Base-by-base conservation (phyloP, 2,329 filamentous ascomycete genomes). In the Thielaviopsis punctulata region DNA sequence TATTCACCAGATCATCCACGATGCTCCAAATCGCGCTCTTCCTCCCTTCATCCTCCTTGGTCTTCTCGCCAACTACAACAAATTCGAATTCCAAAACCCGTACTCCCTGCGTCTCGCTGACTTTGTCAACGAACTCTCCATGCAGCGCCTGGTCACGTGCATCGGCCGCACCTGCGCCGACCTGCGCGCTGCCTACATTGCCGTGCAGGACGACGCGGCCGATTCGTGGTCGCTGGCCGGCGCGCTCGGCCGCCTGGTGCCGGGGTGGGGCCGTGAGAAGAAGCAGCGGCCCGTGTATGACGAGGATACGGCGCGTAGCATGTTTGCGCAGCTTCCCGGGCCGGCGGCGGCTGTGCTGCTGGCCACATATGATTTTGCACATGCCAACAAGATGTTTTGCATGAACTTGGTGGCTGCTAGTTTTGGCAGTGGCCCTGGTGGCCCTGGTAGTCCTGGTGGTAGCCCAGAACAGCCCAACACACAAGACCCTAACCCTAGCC, bases 51-150 rank as follows among this genome's bases (percentile, higher is more conserved):
- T 83, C 13, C 75, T 96, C 9, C 73, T 95, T 19, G 90, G 90
- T 12, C 73, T 96, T 3, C 71, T 98, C 51, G 85, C 86, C 58
- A 98, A 96, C 68, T 96, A 96, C 74, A 96, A 98, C 75, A 98
- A 96, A 65, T 98, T 98, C 62, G 92, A 98, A 66, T 90, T 93
- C 53, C 89, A 95, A 63, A 98, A 98, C 60, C 90, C 90, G 0
- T 98, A 98, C 61, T 84, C 92, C 60, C 71, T 93, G 57, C 84
- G 90, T 24, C 75, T 98, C 15, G 88, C 90, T 60, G 89, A 96
- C 64, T 96, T 96, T 65, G 87, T 95, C 60, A 95, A 98, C 62
- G 89, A 96, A 62, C 71, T 75, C 0, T 83, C 84, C 2, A 95
- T 96, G 60, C 77, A 82, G 55, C 86, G 86, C 61, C 85, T 95